Percentiles rank a stretch among this genome's conserved stretches.
Conservation (phyloP, 352 stramenopile species). For the Pythium rishiriense region DNA sequence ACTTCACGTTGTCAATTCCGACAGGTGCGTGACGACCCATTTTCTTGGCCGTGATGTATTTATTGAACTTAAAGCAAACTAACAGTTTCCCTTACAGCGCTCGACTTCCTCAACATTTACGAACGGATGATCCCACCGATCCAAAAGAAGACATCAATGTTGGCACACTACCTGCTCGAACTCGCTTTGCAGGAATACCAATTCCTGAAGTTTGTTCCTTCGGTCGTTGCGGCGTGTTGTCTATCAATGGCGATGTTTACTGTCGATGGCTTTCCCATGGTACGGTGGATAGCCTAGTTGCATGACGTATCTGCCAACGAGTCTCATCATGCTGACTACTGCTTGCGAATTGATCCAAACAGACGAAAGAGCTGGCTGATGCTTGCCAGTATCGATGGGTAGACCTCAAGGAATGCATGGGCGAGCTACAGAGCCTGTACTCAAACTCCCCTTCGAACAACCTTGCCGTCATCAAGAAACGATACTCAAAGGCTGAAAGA, state of each 20-base stretch:
- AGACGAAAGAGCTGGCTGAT: constrained; percentile 84
- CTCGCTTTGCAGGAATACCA: constrained; percentile 88
- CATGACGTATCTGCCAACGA: too few species aligned
- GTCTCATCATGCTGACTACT: not conserved
- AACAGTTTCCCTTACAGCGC: constrained; percentile 33
- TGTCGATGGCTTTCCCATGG: constrained; percentile 81
- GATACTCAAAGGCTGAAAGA: constrained; percentile 84
- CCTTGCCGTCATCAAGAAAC: constrained; percentile 87
- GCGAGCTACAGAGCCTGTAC: constrained; percentile 79
- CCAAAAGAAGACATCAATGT: constrained; percentile 82
- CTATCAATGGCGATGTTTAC: constrained; percentile 88
- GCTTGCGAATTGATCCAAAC: not conserved
- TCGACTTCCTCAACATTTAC: constrained; percentile 91
- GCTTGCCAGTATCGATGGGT: constrained; percentile 75
- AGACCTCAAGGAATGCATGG: constrained; percentile 83
- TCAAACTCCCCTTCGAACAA: constrained; percentile 80
- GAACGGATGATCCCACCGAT: constrained; percentile 85
- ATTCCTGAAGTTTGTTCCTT: constrained; percentile 85
- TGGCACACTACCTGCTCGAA: constrained; percentile 89
- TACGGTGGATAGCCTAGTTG: constrained; percentile 16
- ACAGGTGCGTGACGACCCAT: constrained; percentile 50
- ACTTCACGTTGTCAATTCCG: constrained; percentile 89
- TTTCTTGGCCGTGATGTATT: not conserved
- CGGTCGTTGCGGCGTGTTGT: constrained; percentile 81
- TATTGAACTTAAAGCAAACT: not conserved